Base-by-base conservation (phyloP, 2,329 filamentous ascomycete genomes). In the Diaporthe caulivora region DNA sequence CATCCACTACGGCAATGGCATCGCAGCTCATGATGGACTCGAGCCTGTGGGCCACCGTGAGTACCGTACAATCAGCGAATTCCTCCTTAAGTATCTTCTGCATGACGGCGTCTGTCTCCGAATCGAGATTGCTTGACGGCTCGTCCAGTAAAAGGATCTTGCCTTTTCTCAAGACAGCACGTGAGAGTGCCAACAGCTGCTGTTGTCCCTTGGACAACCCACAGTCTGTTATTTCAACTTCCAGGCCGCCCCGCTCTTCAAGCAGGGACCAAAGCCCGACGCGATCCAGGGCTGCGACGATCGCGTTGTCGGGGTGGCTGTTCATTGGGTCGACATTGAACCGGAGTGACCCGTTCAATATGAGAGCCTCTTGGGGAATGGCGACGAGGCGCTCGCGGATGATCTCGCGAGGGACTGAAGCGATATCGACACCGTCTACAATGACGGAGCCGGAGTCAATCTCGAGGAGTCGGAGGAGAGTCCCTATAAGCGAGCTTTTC, bases 381-480 rank as follows among this genome's bases (percentile, higher is more conserved):
- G 78, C 79, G 58, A 82, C 80, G 29, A 84, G 78, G 21, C 74
- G 76, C 1, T 82, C 78, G 15, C 88, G 86, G 17, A 89, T 79
- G 0, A 80, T 78, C 37, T 86, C 80, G 10, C 83, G 82, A 3
- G 85, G 83, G 0, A 89, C 75, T 3, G 77, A 80, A 5, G 81
- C 78, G 34, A 90, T 80, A 70, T 88, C 84, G 13, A 88, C 71
- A 1, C 82, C 83, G 76, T 90, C 87, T 26, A 90, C 81, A 2
- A 75, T 78, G 40, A 90, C 86, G 51, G 75, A 78, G 18, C 87
- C 87, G 0, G 80, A 76, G 1, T 80, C 80, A 40, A 85, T 77
- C n/a, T 88, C 83, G 10, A 89, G 78, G 76, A 90, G 84, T 10
- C 87, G 83, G 68, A 89, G 82, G 13, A 89, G 79, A 0, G 85